Conservation (phyloP, 495 filamentous ascomycete species). For the Hyphodiscus hymeniophilus region DNA sequence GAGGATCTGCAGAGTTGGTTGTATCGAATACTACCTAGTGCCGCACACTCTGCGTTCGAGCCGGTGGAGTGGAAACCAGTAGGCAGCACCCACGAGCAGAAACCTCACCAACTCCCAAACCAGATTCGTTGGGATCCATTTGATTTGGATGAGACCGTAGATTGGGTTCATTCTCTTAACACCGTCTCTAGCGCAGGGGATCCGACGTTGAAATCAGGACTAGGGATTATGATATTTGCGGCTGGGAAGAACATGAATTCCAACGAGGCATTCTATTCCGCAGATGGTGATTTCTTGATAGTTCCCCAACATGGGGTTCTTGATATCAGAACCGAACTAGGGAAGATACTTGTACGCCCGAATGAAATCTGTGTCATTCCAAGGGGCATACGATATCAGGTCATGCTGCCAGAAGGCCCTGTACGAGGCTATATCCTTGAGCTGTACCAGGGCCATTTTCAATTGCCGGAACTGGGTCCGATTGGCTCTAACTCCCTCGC, state of each 20-base stretch:
- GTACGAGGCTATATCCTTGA: constrained; percentile 77
- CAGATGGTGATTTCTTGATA: constrained; percentile 83
- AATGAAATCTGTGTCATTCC: constrained; percentile 89
- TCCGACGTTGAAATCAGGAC: constrained; percentile 67
- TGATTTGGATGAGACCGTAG: constrained; percentile 56
- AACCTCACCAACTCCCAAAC: constrained; percentile 63
- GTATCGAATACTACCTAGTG: constrained; percentile 82
- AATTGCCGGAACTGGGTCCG: constrained; percentile 79
- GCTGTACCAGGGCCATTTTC: constrained; percentile 77
- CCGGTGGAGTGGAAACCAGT: constrained; percentile 23
- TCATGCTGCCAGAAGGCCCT: constrained; percentile 44
- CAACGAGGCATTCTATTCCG: constrained; percentile 72
- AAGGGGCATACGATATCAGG: constrained; percentile 72
- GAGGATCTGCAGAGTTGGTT: constrained; percentile 92
- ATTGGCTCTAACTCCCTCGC: constrained; percentile 85
- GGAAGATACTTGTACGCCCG: constrained; percentile 68
- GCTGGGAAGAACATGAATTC: constrained; percentile 71
- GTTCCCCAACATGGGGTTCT: constrained; percentile 77
- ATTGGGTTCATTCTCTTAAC: constrained; percentile 75
- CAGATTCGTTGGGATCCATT: constrained; percentile 88
- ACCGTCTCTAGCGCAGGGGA: constrained; percentile 78
- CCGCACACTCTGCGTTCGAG: constrained; percentile 69
- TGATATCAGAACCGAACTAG: constrained; percentile 81
- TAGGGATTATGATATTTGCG: constrained; percentile 78
- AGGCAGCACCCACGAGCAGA: constrained; percentile 19